phyloP scores from a whole-genome alignment of 108 stramenopile genomes.

The Thalassiosira profunda region DNA sequence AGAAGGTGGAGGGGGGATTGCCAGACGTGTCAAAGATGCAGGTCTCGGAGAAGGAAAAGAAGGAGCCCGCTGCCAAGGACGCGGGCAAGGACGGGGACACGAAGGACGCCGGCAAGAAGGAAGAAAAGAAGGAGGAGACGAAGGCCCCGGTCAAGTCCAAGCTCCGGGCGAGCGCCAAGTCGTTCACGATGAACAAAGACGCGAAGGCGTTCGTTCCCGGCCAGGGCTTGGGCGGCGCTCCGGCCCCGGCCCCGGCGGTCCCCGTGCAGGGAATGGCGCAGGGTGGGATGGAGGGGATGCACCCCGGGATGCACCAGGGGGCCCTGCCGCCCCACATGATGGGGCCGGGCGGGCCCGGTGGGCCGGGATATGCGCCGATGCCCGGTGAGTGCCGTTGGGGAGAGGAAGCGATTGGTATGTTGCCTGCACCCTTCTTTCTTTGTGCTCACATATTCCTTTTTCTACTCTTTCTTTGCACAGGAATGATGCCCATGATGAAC shows the following conservation, averaged over 20 bases:
- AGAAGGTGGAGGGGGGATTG: background rate
- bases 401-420: background rate
- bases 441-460: slow-evolving; percentile 2
- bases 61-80: background rate
- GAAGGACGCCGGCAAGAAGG: slow-evolving; percentile 21
- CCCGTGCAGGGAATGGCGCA: slow-evolving; percentile 8
- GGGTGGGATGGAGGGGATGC: slow-evolving; percentile 51
- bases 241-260: slow-evolving; percentile 25
- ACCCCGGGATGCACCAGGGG: slow-evolving; percentile 50
- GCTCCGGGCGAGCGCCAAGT: slow-evolving; percentile 86
- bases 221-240: slow-evolving; percentile 24
- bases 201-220: slow-evolving; percentile 86
- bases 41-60: slow-evolving; percentile 26
- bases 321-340: slow-evolving; percentile 26
- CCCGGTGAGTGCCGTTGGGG: slow-evolving; percentile 27
- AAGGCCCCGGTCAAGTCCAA: slow-evolving; percentile 55
- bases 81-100: slow-evolving; percentile 9
- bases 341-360: slow-evolving; percentile 14
- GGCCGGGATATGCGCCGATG: slow-evolving; percentile 28
- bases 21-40: slow-evolving; percentile 4
- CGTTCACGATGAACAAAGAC: slow-evolving; percentile 76
- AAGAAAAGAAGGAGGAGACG: slow-evolving; percentile 30
- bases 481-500: slow-evolving; percentile 82
- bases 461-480: slow-evolving; percentile 28
- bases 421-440: background rate